Percentiles rank a stretch among this genome's conserved stretches.
phyloP scores from a whole-genome alignment of 345 rosid genomes.

The Syzygium grande region DNA sequence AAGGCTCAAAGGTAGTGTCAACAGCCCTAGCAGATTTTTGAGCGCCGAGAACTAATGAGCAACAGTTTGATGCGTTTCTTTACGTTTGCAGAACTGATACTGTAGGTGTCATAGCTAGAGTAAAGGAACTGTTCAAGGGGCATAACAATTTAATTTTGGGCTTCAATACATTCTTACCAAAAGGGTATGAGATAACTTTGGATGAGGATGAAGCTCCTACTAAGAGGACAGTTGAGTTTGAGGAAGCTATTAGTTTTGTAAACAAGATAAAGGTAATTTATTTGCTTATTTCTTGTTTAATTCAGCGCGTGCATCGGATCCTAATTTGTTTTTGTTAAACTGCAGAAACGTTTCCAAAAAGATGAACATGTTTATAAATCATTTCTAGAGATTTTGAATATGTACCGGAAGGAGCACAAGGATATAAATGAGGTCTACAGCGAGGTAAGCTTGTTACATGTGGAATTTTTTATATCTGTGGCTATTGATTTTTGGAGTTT shows the following conservation, averaged over 20 bases:
- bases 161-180: conserved; percentile 92
- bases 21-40: background rate
- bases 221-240: conserved; percentile 87
- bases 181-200: conserved; percentile 82
- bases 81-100: conserved; percentile 68
- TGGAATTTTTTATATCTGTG: background rate
- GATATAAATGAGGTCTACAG: conserved; percentile 82
- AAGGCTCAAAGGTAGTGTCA: conserved; percentile 71
- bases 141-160: conserved; percentile 84
- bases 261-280: conserved; percentile 73
- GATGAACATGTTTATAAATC: conserved; percentile 84
- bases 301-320: background rate
- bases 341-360: conserved; percentile 81
- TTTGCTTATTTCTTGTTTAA: background rate
- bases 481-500: background rate
- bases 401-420: conserved; percentile 88
- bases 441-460: conserved; percentile 40
- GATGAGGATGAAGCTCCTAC: conserved; percentile 74
- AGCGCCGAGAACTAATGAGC: background rate
- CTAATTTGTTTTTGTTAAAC: conserved; percentile 9
- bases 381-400: conserved; percentile 75
- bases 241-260: conserved; percentile 68
- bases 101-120: conserved; percentile 86
- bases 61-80: conserved; percentile 17
- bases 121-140: conserved; percentile 85